These are phyloP conservation scores for Malus asiatica DNA, from an alignment of 306 rosid species.

Conservation along the genomic window DNA sequence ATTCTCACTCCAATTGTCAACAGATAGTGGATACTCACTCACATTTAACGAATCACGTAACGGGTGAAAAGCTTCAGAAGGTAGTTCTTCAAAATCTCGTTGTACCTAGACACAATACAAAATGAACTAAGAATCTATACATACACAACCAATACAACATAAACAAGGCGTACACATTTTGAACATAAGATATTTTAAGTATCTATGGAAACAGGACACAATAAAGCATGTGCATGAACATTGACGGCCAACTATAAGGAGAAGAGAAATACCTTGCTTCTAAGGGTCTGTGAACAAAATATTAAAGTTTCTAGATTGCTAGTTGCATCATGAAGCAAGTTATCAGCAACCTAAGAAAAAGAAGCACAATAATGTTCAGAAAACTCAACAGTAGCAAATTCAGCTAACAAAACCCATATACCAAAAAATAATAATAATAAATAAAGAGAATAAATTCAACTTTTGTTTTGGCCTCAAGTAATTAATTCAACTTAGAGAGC, in stretches of 20 bases:
- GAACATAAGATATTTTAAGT: background rate
- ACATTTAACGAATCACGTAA: slow-evolving; percentile 95
- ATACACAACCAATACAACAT: slow-evolving; percentile 13
- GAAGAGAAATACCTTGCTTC: slow-evolving; percentile 75
- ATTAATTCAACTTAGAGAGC: background rate
- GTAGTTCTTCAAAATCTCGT: slow-evolving; percentile 93
- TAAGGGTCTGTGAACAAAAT: slow-evolving; percentile 93
- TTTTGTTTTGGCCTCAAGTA: background rate
- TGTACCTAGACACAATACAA: slow-evolving; percentile 56
- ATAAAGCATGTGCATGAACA: background rate
- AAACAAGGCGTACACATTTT: slow-evolving; percentile 2
- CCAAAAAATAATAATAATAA: no score
- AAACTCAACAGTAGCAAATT: slow-evolving; percentile 1
- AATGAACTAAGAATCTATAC: slow-evolving; percentile 24
- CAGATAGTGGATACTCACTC: slow-evolving; percentile 40
- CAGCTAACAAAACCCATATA: background rate
- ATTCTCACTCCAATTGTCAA: background rate
- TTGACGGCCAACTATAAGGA: background rate
- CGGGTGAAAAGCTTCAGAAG: slow-evolving; percentile 87
- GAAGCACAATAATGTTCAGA: background rate
- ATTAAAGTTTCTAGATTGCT: slow-evolving; percentile 96
- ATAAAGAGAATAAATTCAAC: background rate
- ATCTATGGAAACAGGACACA: background rate
- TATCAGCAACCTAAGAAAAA: slow-evolving; percentile 78
- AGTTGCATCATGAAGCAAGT: slow-evolving; percentile 87